phyloP scores from a whole-genome alignment of 257 asterid genomes.

The Ophiorrhiza pumila region DNA sequence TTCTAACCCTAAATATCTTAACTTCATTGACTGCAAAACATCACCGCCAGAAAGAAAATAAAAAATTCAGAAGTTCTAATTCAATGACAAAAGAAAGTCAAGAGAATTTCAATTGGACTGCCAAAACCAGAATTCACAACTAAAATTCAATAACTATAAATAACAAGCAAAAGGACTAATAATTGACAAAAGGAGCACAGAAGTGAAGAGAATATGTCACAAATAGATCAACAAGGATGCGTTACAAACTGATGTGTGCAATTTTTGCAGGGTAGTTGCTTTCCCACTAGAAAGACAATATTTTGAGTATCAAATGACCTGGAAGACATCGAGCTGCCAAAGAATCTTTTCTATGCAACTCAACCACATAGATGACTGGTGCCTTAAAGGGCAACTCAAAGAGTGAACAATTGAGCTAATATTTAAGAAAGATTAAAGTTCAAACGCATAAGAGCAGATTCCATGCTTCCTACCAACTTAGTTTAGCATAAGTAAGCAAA shows the following conservation, averaged over 20 bases:
- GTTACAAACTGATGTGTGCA: no score
- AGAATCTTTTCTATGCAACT: not conserved
- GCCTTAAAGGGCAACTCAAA: not conserved
- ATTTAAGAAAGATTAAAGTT: not conserved
- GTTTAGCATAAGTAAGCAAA: not conserved
- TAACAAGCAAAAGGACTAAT: not conserved
- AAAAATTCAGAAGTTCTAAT: not conserved
- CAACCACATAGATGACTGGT: not conserved
- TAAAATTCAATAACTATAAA: not conserved
- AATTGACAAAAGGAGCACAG: constrained; percentile 1
- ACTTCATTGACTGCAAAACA: not conserved
- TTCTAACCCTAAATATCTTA: not conserved
- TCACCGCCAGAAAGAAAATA: not conserved
- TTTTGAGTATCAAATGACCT: not conserved
- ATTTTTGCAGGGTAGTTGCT: not conserved
- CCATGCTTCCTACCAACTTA: not conserved
- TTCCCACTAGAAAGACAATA: not conserved
- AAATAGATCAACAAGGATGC: not conserved
- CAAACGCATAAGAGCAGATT: not conserved
- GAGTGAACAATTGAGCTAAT: not conserved
- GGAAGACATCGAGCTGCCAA: not conserved
- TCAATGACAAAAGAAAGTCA: not conserved
- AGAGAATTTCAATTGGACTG: not conserved
- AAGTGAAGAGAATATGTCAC: not conserved
- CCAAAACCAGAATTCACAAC: not conserved